Evolutionary conservation across 1,139 yeast genomes (phyloP), one percentile per base, ranked within the genome.

Genomic region (Yamadazyma sp.): DNA sequence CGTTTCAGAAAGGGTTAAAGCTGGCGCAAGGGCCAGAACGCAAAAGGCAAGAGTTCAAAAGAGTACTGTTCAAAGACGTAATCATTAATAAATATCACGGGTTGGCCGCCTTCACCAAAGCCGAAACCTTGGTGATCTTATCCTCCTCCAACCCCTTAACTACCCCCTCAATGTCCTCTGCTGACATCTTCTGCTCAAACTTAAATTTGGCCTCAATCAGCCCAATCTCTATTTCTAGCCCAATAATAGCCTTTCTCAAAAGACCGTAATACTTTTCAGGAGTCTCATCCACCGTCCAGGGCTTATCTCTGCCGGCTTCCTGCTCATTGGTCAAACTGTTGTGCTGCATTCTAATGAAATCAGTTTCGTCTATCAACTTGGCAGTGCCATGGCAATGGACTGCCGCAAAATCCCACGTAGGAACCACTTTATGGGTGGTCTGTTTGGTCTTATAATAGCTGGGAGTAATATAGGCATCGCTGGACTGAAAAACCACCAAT

Each of bases 341-440:
- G 36, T 82, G 59, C 50, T 77, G 82, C 2, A 56, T 44, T 38
- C 73, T 54, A 4, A 80, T 69, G 64, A 75, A 78, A 11, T 64
- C 70, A 11, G 61, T 57, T 43, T 76, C 79, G 35, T 67, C 73
- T 14, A 76, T 56, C 9, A 82, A 55, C 14, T 46, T 62, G 8
- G 84, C 71, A 31, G 57, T 69, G 3, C 88, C 88, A 40, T 76
- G 64, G 29, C 76, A 67, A 51, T 82, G 87, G 27, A 77, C 82
- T 4, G 78, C 61, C 2, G 78, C 80, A 60, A 77, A 82, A 56
- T 78, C 82, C 89, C 88, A 82, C 0, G 89, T 82, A 10, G 88
- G 87, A 8, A 81, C 89, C 29, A 69, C 73, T 50, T 80, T 81
- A 44, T 80, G 84, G 20, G 82, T 76, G 35, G 69, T 70, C 46